Base-by-base conservation (phyloP, 2,329 filamentous ascomycete species). In the Sporothrix globosa region DNA sequence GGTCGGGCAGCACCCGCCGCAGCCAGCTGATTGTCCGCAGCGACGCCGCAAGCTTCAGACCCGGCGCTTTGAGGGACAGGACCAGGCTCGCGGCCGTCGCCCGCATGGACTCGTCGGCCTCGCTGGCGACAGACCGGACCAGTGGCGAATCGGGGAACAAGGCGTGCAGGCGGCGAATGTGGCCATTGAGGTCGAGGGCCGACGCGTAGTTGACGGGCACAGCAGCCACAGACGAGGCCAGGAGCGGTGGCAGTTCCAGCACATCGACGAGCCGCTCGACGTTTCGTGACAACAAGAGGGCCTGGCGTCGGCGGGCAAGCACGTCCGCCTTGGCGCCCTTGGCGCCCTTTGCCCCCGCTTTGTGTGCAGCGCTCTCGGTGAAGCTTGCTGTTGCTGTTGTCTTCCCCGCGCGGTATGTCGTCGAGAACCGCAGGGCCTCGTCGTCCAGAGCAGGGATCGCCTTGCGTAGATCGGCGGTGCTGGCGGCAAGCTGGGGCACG, bases 1-100 rank as follows among this genome's bases (percentile, higher is more conserved):
- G 81, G 72, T 97, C 94, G 0, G 94, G 93, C 0, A 95, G 87
- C 4, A 97, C 90, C 44, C 96, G 88, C 56, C 95, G 90, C 58
- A 99, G 84, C 92, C 93, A 97, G 71, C 93, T 92, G 65, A 97
- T 90, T 1, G 93, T 97, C 68, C 96, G 88, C 82, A 99, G 91
- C 0, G 93, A 94, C 14, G 91, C 91, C 30, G 96, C 94, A 4
- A 99, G 86, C 80, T 97, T 97, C 67, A 99, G 85, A 24, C 88
- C 88, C 2, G 92, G 92, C 0, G 87, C 85, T 74, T 93, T 91
- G 34, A 99, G 85, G 11, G 90, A 90, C 11, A 85, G 83, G 70
- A 99, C 90, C 4, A 99, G 87, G 75, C 96, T 93, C 10, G 90
- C 88, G 0, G 93, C 92, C 88, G 98, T 93, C 70, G 91, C 89